Conservation (phyloP, 2,329 filamentous ascomycete species). For the Cladophialophora carrionii region DNA sequence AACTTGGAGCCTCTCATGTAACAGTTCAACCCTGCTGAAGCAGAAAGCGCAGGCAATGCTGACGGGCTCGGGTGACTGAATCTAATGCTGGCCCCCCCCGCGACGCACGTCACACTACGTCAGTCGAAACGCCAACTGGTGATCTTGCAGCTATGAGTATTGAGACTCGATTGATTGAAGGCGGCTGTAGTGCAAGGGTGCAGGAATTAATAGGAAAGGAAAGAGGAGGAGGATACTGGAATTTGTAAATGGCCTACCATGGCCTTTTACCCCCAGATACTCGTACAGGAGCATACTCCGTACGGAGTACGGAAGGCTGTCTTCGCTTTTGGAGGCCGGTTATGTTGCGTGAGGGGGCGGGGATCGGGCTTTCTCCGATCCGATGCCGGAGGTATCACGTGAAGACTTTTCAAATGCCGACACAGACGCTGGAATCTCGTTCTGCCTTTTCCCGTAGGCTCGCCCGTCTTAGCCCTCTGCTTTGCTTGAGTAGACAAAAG, state of each 20-base stretch:
- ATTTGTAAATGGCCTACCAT: not conserved
- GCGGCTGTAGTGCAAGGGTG: not conserved
- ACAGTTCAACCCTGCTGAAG: not conserved
- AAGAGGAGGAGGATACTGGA: not conserved
- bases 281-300: not conserved
- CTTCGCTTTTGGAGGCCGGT: not conserved
- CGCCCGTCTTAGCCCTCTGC: not conserved
- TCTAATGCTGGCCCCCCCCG: not conserved
- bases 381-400: slow-evolving; percentile 9
- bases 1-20: not conserved
- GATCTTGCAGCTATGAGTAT: not conserved
- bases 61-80: not conserved
- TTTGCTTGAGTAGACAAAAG: not conserved
- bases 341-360: not conserved
- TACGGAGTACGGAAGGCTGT: not conserved
- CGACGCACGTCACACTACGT: not conserved
- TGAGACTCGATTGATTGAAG: not conserved
- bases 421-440: not conserved
- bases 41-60: not conserved
- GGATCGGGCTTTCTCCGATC: slow-evolving; percentile 7
- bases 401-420: not conserved
- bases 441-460: not conserved
- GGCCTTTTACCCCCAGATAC: not conserved
- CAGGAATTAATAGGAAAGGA: not conserved
- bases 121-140: not conserved